These are phyloP conservation scores for Acanthamoeba healyi DNA, from an alignment of 208 protist species.

Conservation along the genomic window DNA sequence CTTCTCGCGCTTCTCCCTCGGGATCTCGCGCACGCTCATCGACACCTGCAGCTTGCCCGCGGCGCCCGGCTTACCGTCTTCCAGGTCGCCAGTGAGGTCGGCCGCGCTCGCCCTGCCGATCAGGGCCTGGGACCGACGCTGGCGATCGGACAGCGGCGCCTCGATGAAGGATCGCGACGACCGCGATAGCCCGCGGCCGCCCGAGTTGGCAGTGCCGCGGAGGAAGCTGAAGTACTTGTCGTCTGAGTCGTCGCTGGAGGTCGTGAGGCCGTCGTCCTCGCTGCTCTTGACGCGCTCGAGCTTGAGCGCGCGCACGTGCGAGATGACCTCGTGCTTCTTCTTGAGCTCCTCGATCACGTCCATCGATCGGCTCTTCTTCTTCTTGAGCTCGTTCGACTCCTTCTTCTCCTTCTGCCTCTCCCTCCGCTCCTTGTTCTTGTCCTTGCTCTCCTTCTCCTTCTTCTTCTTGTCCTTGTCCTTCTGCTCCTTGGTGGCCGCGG, in stretches of 20 bases:
- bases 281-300: constrained; percentile 19
- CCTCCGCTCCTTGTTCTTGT: constrained; percentile 32
- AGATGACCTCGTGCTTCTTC: constrained; percentile 28
- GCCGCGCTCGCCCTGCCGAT: background rate
- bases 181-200: background rate
- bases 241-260: background rate
- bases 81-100: background rate
- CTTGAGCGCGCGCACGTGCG: background rate
- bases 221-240: background rate
- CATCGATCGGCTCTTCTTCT: constrained; percentile 57
- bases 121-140: background rate
- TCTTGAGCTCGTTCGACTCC: constrained; percentile 32
- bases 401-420: background rate
- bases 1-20: constrained; percentile 23
- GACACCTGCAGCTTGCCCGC: constrained; percentile 25
- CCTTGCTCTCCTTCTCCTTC: background rate
- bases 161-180: background rate
- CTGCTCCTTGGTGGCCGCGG: background rate
- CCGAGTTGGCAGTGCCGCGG: background rate
- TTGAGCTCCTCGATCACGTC: constrained; percentile 45
- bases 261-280: background rate
- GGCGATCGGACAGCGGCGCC: background rate
- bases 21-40: constrained; percentile 45
- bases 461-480: constrained; percentile 13
- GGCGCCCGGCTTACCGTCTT: background rate